Percentiles rank a stretch among this genome's conserved stretches.
Evolutionary conservation across 192 early-diverging fungal species (phyloP).

Genomic region (Ambispora gerdemannii): DNA sequence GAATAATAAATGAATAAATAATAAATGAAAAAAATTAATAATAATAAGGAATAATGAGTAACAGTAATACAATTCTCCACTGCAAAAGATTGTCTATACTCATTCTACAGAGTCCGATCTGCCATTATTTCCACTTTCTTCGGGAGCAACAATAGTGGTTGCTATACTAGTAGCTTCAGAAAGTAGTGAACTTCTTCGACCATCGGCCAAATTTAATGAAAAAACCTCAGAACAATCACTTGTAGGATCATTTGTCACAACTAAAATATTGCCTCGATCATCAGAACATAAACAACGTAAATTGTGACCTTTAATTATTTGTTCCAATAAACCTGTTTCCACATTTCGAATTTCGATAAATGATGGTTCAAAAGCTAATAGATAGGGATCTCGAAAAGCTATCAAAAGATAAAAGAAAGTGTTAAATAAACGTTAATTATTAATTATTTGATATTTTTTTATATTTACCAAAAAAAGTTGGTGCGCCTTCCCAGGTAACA

Average conservation of each 20-base stretch:
- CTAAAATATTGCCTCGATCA: constrained; percentile 19
- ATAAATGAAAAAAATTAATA: no score
- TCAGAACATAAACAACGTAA: constrained; percentile 25
- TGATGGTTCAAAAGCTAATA: constrained; percentile 84
- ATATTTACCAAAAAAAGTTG: constrained; percentile 64
- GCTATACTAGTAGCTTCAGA: constrained; percentile 20
- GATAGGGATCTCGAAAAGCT: constrained; percentile 75
- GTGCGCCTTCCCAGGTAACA: constrained; percentile 84
- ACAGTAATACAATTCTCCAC: no score
- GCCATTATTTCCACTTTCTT: background rate
- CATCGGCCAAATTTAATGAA: constrained; percentile 16
- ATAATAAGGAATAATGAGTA: no score
- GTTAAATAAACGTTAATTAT: background rate
- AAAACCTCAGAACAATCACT: constrained; percentile 27
- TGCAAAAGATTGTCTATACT: constrained; percentile 32
- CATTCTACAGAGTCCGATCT: no score
- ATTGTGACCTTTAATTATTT: constrained; percentile 54
- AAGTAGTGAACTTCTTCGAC: background rate
- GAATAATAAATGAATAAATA: no score
- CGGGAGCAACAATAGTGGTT: background rate
- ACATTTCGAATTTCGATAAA: constrained; percentile 90
- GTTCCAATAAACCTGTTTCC: constrained; percentile 65
- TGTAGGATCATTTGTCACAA: constrained; percentile 19
- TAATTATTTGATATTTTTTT: background rate
- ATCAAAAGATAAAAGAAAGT: background rate